Evolutionary conservation across 78 protist genomes (phyloP).

Genomic region (Dictyostelium citrinum): DNA sequence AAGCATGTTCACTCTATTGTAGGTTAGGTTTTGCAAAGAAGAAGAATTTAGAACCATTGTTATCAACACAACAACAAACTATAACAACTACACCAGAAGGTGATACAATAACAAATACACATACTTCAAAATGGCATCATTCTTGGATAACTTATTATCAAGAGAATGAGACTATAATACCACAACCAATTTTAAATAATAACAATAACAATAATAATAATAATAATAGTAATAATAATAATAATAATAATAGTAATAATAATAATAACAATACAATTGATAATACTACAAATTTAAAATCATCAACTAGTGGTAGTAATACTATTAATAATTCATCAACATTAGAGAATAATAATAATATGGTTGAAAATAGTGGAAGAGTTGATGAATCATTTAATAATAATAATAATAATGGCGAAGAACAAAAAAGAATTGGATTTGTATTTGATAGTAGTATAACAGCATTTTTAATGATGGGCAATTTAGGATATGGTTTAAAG

Average conservation of each 20-base stretch:
- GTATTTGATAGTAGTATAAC: constrained; percentile 91
- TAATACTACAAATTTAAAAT: background rate
- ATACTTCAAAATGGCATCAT: constrained; percentile 35
- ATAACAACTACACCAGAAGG: background rate
- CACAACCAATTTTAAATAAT: background rate
- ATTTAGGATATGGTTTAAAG: constrained; percentile 90
- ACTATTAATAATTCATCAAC: background rate
- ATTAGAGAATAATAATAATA: background rate
- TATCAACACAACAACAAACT: background rate
- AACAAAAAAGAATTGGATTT: constrained; percentile 82
- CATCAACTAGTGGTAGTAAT: background rate
- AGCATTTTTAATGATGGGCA: constrained; percentile 97
- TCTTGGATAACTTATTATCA: constrained; percentile 52
- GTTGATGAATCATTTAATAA: background rate
- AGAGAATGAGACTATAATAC: background rate
- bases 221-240: background rate
- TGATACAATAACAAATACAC: background rate
- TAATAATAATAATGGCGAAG: background rate
- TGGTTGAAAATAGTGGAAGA: background rate
- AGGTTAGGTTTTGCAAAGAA: constrained; percentile 94
- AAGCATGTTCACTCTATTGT: constrained; percentile 88
- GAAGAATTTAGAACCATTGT: constrained; percentile 70
- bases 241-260: background rate
- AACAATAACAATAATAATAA: background rate
- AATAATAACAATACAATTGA: background rate